Conservation (phyloP, 1,139 yeast genomes). For the Kodamaea arcana region DNA sequence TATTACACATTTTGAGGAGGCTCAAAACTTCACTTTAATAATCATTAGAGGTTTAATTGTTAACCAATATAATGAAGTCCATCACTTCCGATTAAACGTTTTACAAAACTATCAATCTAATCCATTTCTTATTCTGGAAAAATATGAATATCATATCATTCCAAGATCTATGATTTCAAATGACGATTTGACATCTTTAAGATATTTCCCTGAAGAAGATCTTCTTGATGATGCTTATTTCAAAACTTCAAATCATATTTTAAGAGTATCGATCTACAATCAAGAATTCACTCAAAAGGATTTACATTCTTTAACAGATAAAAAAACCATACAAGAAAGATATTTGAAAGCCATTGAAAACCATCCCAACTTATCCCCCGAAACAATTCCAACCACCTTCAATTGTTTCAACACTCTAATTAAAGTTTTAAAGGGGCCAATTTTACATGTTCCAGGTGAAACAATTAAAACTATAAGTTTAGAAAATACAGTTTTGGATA, state of each 20-base stretch:
- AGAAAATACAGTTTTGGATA: conserved; percentile 44
- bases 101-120: conserved; percentile 22
- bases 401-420: conserved; percentile 56
- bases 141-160: conserved; percentile 37
- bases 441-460: conserved; percentile 38
- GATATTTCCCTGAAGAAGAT: conserved; percentile 4
- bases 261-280: conserved; percentile 31
- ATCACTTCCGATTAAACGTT: conserved; percentile 32
- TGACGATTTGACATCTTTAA: conserved; percentile 22
- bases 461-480: conserved; percentile 51
- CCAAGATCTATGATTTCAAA: conserved; percentile 21
- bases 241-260: conserved; percentile 25
- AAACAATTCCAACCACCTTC: conserved; percentile 43
- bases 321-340: conserved; percentile 23
- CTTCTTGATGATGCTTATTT: conserved; percentile 36
- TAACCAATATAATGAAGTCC: conserved; percentile 15
- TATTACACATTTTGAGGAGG: conserved; percentile 14
- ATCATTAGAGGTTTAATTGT: conserved; percentile 33
- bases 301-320: conserved; percentile 24
- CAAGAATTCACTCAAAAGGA: conserved; percentile 30
- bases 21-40: conserved; percentile 17
- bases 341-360: conserved; percentile 28
- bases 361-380: conserved; percentile 26
- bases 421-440: conserved; percentile 61
- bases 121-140: conserved; percentile 22